phyloP scores from a whole-genome alignment of 331 rosid species.

The Dryas integrifolia region DNA sequence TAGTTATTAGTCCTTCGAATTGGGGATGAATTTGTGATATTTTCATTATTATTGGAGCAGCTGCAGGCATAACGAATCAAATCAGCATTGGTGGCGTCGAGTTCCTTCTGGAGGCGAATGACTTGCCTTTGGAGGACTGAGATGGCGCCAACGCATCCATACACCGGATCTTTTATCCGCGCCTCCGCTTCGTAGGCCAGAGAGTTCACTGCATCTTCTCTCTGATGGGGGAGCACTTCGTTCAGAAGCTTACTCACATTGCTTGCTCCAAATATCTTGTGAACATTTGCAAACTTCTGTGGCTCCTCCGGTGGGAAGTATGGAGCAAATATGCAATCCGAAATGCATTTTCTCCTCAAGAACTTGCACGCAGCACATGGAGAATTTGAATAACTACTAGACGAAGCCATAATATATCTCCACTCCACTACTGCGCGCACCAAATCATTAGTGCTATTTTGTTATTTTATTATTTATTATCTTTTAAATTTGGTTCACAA shows the following conservation, averaged over 20 bases:
- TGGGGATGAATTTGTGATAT: constrained; percentile 3
- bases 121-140: constrained; percentile 88
- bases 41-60: constrained; percentile 6
- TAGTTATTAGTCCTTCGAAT: neutral
- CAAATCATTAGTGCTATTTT: too few species aligned
- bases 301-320: constrained; percentile 92
- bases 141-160: constrained; percentile 88
- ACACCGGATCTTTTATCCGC: constrained; percentile 76
- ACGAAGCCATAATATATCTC: constrained; percentile 52
- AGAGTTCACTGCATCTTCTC: constrained; percentile 92
- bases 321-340: constrained; percentile 72
- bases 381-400: constrained; percentile 67
- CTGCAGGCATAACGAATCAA: constrained; percentile 54
- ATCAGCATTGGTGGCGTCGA: constrained; percentile 79
- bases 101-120: constrained; percentile 78
- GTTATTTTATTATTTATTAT: too few species aligned
- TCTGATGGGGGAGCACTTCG: constrained; percentile 71
- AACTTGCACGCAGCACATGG: constrained; percentile 98
- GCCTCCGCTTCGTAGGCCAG: constrained; percentile 95
- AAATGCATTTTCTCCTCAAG: constrained; percentile 73
- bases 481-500: too few species aligned
- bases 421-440: neutral
- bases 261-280: constrained; percentile 93
- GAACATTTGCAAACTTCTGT: constrained; percentile 75
- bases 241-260: constrained; percentile 80